These are phyloP conservation scores for Kingdonia uniflora DNA, from an alignment of 164 flowering plant genomes.

Conservation along the genomic window DNA sequence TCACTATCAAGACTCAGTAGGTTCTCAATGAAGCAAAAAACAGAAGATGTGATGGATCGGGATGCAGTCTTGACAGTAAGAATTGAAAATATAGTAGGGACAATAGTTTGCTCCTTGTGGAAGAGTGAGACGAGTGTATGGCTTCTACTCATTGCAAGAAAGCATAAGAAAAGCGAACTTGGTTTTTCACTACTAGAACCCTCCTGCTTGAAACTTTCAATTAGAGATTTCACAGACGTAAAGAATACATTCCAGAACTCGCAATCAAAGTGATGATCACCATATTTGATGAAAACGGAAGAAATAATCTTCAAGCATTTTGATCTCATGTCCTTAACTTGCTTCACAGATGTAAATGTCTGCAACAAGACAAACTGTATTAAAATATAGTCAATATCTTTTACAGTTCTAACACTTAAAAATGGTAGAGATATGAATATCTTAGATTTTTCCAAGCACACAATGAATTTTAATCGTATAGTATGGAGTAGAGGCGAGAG, in stretches of 20 bases:
- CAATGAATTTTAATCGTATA: too few species aligned
- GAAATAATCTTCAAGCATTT: conserved; percentile 69
- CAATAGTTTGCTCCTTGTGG: conserved; percentile 41
- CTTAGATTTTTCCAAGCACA: too few species aligned
- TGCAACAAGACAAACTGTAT: conserved; percentile 22
- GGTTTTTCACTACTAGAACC: conserved; percentile 87
- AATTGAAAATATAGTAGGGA: conserved; percentile 75
- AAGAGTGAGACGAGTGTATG: conserved; percentile 50
- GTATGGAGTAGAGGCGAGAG: too few species aligned
- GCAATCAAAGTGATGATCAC: conserved; percentile 47
- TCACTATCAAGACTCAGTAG: conserved; percentile 55
- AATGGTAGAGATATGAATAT: too few species aligned
- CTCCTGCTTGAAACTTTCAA: conserved; percentile 71
- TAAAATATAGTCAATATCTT: background rate
- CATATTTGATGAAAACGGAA: conserved; percentile 56
- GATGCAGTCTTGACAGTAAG: conserved; percentile 56
- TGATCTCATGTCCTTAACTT: conserved; percentile 71
- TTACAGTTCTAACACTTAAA: too few species aligned
- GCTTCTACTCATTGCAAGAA: conserved; percentile 82
- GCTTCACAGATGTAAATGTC: conserved; percentile 38
- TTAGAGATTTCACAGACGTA: conserved; percentile 47
- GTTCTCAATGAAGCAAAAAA: conserved; percentile 68
- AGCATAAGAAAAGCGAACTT: conserved; percentile 83
- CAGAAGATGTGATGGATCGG: conserved; percentile 44
- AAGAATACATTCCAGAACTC: conserved; percentile 84